Base-by-base conservation (phyloP, 1,139 yeast genomes). In the Saccharomycopsis hybrid region DNA sequence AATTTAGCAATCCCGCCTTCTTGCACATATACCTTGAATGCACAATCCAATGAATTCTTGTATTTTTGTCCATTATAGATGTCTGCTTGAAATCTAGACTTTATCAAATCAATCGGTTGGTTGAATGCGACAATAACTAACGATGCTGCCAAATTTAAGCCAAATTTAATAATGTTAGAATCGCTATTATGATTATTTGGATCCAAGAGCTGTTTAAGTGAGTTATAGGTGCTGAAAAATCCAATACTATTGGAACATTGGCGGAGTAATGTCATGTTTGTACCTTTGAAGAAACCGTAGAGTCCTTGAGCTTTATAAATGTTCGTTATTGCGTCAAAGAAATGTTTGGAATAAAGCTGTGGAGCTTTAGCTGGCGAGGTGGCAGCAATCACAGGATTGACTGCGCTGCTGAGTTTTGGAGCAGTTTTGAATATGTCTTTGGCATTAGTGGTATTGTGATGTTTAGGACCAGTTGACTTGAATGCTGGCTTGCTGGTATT, bases 41-140 rank as follows among this genome's bases (percentile, higher is more conserved):
- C 83, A 52, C 96, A 85, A 41, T 81, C 71, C 57, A 88, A 67
- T 5, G 88, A 73, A 63, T 86, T 90, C 47, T 77, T 77, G 63
- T 85, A 85, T 8, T 43, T 36, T 33, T 73, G 65, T 54, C 77
- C 72, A 9, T 82, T 83, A 62, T 76, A 73, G 53, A 84, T 78
- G 56, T 81, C 79, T 65, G 89, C 79, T 65, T 90, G 97, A 78
- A 89, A 80, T 62, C 96, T 78, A 1, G 96, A 81, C 66, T 92
- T 92, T 48, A 90, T 69, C 3, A 89, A 89, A 67, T 92, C 98
- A 25, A 92, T 70, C 0, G 98, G 98, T 66, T 90, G 97, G 0
- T 97, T 90, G 0, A 80, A 71, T 0, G 78, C 77, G 4, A 88
- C 86, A 29, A 88, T 95, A 46, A 70, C 66, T 33, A 80, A 83